Percentiles rank a stretch among this genome's conserved stretches.
phyloP scores from a whole-genome alignment of 805 yeast genomes.

The Monosporozyma unispora region DNA sequence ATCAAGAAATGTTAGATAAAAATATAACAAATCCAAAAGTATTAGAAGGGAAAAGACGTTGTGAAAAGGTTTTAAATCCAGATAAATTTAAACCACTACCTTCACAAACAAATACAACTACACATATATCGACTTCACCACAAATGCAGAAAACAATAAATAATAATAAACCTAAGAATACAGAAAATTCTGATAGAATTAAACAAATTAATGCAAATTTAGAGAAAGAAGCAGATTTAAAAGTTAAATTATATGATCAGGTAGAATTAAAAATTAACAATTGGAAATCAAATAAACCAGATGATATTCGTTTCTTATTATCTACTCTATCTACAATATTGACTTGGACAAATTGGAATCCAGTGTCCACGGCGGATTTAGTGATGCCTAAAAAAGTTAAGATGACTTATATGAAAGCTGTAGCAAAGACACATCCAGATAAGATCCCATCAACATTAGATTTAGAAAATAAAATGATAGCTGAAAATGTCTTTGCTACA shows the following conservation, averaged over 20 bases:
- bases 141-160: conserved; percentile 1
- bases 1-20: conserved; percentile 52
- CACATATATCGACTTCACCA: too few species aligned
- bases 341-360: conserved; percentile 64
- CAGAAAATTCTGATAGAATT: conserved; percentile 42
- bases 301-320: conserved; percentile 69
- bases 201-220: conserved; percentile 36
- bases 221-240: conserved; percentile 45
- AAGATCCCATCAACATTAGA: conserved; percentile 50
- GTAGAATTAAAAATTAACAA: conserved; percentile 44
- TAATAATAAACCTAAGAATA: conserved; percentile 7
- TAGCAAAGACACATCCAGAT: conserved; percentile 84
- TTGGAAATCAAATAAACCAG: conserved; percentile 74
- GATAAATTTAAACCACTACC: conserved; percentile 1
- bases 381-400: conserved; percentile 88
- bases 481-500: conserved; percentile 76
- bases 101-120: conserved; percentile 7
- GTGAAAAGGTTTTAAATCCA: conserved; percentile 58
- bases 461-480: conserved; percentile 68
- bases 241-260: conserved; percentile 51
- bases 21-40: conserved; percentile 57
- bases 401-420: conserved; percentile 77
- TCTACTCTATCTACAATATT: conserved; percentile 59
- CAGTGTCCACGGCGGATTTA: conserved; percentile 60
- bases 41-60: conserved; percentile 77